These are phyloP conservation scores for Phytophthora europaea DNA, from an alignment of 352 stramenopile species.

Conservation along the genomic window DNA sequence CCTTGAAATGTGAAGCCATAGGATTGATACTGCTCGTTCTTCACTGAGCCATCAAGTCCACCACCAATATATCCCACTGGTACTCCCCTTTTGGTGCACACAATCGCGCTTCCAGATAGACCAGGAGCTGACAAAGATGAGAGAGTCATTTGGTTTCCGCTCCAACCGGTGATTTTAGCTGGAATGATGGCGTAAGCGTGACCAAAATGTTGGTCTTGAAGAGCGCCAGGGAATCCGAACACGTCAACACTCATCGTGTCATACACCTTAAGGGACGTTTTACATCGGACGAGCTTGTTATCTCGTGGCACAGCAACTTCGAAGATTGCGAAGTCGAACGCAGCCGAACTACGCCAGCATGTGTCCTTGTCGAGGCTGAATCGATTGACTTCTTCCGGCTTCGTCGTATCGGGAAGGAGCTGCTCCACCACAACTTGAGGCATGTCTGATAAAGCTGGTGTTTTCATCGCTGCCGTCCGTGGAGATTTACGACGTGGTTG, in stretches of 20 bases:
- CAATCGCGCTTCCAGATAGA: conserved; percentile 40
- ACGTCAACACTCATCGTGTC: conserved; percentile 4
- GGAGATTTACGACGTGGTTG: conserved; percentile 15
- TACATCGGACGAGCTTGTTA: conserved; percentile 14
- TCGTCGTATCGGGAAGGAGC: conserved; percentile 14
- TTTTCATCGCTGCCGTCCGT: conserved; percentile 23
- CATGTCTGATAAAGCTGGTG: conserved; percentile 17
- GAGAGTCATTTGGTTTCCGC: conserved; percentile 43
- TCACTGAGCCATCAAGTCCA: conserved; percentile 36
- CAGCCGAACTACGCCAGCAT: conserved; percentile 42
- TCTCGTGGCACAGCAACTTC: conserved; percentile 30
- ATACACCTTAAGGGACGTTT: conserved; percentile 3
- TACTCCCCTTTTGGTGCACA: conserved; percentile 41
- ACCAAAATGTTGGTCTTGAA: conserved; percentile 9
- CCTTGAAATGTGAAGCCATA: conserved; percentile 41
- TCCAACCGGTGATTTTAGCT: conserved; percentile 39
- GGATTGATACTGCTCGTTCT: conserved; percentile 46
- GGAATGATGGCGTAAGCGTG: conserved; percentile 40
- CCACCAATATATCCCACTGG: conserved; percentile 47
- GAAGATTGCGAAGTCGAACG: conserved; percentile 46
- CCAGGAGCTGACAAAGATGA: conserved; percentile 36
- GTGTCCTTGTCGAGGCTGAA: conserved; percentile 36
- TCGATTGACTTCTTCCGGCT: conserved; percentile 30
- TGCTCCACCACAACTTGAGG: conserved; percentile 21
- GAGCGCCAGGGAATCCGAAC: conserved; percentile 38